Percentiles rank a stretch among this genome's conserved stretches.
These are phyloP conservation scores for Aspergillus sp. DNA, from an alignment of 2,329 filamentous ascomycete genomes.

Conservation along the genomic window DNA sequence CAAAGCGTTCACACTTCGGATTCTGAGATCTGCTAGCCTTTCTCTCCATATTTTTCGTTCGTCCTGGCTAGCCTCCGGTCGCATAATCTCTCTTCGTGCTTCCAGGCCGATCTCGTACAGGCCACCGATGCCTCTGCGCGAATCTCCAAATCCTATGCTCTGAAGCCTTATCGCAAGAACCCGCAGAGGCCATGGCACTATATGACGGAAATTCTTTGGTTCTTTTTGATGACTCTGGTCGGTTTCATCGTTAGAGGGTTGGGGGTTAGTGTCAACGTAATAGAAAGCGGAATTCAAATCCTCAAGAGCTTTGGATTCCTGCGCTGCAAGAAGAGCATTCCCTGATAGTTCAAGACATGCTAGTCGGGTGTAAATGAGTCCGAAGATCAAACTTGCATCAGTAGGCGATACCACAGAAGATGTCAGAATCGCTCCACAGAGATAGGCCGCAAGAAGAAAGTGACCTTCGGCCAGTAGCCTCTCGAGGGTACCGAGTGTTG, in stretches of 20 bases:
- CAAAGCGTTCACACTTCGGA: conserved; percentile 52
- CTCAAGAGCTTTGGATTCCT: conserved; percentile 59
- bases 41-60: conserved; percentile 64
- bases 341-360: conserved; percentile 77
- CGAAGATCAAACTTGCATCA: conserved; percentile 65
- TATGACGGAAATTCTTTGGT: conserved; percentile 60
- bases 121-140: conserved; percentile 77
- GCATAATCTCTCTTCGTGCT: conserved; percentile 58
- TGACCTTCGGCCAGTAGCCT: conserved; percentile 67
- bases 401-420: conserved; percentile 36
- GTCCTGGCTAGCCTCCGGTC: conserved; percentile 48
- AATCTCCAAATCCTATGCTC: conserved; percentile 79
- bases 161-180: conserved; percentile 79
- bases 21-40: conserved; percentile 70
- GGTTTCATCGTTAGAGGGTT: conserved; percentile 49
- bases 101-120: conserved; percentile 85
- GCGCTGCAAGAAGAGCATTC: conserved; percentile 62
- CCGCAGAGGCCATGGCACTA: conserved; percentile 84
- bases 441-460: conserved; percentile 69
- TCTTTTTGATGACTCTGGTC: conserved; percentile 58
- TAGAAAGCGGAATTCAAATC: conserved; percentile 57
- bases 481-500: conserved; percentile 46
- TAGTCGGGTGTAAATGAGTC: conserved; percentile 73
- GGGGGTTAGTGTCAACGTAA: conserved; percentile 30
- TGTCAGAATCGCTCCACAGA: conserved; percentile 39